Evolutionary conservation across 2,329 filamentous ascomycete species (phyloP).

Genomic region (Endoconidiophora polonica): DNA sequence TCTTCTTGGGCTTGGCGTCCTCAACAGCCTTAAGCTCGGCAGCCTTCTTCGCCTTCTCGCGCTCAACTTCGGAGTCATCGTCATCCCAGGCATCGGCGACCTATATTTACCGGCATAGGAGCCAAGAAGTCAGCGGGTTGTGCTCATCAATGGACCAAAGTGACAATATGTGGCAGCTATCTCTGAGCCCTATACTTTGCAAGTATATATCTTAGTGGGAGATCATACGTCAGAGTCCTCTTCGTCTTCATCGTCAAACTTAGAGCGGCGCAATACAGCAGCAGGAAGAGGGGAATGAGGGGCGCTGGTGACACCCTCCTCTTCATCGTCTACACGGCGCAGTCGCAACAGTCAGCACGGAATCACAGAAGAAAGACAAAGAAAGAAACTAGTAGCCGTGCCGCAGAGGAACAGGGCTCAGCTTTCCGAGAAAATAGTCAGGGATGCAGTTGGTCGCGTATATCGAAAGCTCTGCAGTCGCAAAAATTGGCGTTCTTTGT

Average conservation of each 20-base stretch:
- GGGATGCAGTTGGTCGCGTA: too few species aligned
- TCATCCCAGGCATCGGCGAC: constrained; percentile 95
- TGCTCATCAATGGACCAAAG: background rate
- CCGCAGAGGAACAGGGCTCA: too few species aligned
- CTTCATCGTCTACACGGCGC: constrained; percentile 19
- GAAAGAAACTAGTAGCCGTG: too few species aligned
- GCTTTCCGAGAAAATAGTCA: too few species aligned
- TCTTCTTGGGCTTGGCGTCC: constrained; percentile 86
- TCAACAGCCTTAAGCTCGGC: constrained; percentile 83
- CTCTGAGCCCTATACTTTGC: background rate
- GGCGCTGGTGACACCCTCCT: constrained; percentile 22
- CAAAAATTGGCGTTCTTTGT: too few species aligned
- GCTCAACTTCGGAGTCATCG: constrained; percentile 91
- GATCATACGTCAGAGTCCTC: constrained; percentile 56
- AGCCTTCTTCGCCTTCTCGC: constrained; percentile 74
- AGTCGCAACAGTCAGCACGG: constrained; percentile 10
- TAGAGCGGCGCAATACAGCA: constrained; percentile 25
- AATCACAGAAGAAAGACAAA: too few species aligned
- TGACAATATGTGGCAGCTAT: background rate
- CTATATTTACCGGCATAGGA: constrained; percentile 26
- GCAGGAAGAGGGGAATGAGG: constrained; percentile 21
- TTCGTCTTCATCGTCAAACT: constrained; percentile 86
- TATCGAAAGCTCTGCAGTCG: too few species aligned
- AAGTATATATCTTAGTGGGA: background rate
- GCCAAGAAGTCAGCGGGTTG: background rate